These are phyloP conservation scores for Aspergillus fijiensis DNA, from an alignment of 2,329 filamentous ascomycete genomes.

Conservation along the genomic window DNA sequence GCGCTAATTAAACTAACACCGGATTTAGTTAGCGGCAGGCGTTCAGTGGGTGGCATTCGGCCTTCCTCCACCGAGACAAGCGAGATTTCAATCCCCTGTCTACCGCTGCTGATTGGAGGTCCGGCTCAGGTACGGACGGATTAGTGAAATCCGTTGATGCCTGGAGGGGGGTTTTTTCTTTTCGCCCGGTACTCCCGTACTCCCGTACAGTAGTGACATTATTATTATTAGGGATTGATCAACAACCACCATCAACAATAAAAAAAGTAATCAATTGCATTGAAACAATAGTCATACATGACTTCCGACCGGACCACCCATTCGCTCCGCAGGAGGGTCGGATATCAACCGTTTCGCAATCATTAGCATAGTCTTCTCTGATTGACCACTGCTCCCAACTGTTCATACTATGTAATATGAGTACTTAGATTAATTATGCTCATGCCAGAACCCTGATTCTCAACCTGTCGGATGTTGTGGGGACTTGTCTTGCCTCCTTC, in stretches of 20 bases:
- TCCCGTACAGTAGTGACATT: neutral
- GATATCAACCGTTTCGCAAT: neutral
- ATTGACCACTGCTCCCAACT: neutral
- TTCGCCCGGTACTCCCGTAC: conserved; percentile 12
- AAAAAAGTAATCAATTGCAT: neutral
- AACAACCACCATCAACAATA: neutral
- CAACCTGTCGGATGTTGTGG: neutral
- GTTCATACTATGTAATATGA: neutral
- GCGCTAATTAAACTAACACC: conserved; percentile 19
- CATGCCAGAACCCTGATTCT: neutral
- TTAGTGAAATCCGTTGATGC: conserved; percentile 16
- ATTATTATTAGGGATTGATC: conserved; percentile 14
- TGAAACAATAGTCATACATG: neutral
- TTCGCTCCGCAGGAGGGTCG: neutral
- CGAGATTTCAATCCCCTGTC: conserved; percentile 23
- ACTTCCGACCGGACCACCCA: neutral
- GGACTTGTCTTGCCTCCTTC: neutral
- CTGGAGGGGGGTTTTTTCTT: conserved; percentile 13
- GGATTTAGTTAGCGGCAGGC: conserved; percentile 9
- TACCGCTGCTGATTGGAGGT: conserved; percentile 18
- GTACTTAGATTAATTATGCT: neutral
- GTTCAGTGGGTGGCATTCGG: conserved; percentile 19
- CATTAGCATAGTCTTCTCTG: neutral
- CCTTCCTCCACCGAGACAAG: conserved; percentile 21
- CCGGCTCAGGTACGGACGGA: conserved; percentile 21